Evolutionary conservation across 1,139 yeast species (phyloP), one percentile per base, ranked within the genome.

Genomic region (Yamadazyma membranifaciens): DNA sequence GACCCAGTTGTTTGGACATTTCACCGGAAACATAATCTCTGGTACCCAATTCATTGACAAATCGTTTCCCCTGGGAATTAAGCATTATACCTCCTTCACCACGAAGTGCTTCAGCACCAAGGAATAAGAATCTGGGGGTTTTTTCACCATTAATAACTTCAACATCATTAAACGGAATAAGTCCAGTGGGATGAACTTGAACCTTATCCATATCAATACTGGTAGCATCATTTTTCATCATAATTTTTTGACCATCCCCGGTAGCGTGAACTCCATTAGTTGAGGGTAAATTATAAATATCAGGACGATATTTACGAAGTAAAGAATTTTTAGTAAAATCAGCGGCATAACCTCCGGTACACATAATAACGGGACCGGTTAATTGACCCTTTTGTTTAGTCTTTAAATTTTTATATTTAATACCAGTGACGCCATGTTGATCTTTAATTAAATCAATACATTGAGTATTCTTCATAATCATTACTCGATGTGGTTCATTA

Each of bases 181-280:
- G 74, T 1, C 95, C 95, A 7, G 94, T 84, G 17, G 95, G 95
- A 51, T 83, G 91, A 12, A 86, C 83, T 60, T 86, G 95, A 31
- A 85, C 80, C 58, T 84, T 82, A 37, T 83, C 87, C 79, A 85
- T 72, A 56, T 84, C 89, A 34, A 83, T 76, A 33, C 84, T 76
- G 30, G 73, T 64, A 9, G 87, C 94, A 24, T 83, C 78, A 45
- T 67, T 64, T 40, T 72, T 73, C 59, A 77, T 70, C 45, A 83
- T 65, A 42, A 86, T 68, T 42, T 75, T 70, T 48, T 82, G 87
- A 1, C 91, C 89, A 56, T 85, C 92, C 13, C 92, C 92, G 3
- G 88, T 76, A 3, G 94, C 87, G 51, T 82, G 86, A 28, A 67
- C 69, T 12, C 89, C 87, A 55, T 85, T 84, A 1, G 94, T 84